Base-by-base conservation (phyloP, 164 flowering plant species). In the Cinnamomum micranthum region DNA sequence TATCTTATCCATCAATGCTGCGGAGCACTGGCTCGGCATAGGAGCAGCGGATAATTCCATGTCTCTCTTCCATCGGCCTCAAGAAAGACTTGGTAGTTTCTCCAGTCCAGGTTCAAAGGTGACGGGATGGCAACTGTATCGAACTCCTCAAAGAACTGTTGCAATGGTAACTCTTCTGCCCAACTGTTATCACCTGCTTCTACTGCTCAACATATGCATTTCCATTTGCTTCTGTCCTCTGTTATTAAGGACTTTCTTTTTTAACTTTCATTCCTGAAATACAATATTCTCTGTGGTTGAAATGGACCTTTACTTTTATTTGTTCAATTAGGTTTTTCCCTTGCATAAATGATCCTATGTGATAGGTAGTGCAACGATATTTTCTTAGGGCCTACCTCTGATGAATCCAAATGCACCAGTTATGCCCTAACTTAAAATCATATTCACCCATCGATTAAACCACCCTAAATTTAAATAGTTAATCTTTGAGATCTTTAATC, bases 1-100 rank as follows among this genome's bases (percentile, higher is more conserved):
- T 20, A 87, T 93, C 80, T 78, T 94, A 76, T 96, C 99, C 4
- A 88, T 96, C 77, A 90, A 84, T 87, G 98, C 99, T 73, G 90
- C 93, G 31, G 99, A 96, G 47, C 89, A 96, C 78, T 96, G 99
- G 99, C 80, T 96, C 71, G 97, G 97, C 20, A 87, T 96, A 69
- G 99, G 97, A 77, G 97, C 98, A 66, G 94, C 97, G 47, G 99
- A 96, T 85, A 96, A 94, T 77, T 94, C 99, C 50, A 92, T 94
- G 99, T 96, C 99, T 73, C 97, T 96, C 31, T 94, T 87, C 68
- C 91, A 96, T 81, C 97, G 98, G 25, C 97, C 97, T 79, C 97
- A 93, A 86, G 99, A 95, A 81, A 88, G 96, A 80, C 88, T 89
- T 65, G 94, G 97, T 67, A 86, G 95, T 59, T 76, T 92, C 66